A percentile compares a stretch with the other conserved stretches of the same genome.
phyloP scores from a whole-genome alignment of 495 filamentous ascomycete species.

The Penicillium flavigenum region DNA sequence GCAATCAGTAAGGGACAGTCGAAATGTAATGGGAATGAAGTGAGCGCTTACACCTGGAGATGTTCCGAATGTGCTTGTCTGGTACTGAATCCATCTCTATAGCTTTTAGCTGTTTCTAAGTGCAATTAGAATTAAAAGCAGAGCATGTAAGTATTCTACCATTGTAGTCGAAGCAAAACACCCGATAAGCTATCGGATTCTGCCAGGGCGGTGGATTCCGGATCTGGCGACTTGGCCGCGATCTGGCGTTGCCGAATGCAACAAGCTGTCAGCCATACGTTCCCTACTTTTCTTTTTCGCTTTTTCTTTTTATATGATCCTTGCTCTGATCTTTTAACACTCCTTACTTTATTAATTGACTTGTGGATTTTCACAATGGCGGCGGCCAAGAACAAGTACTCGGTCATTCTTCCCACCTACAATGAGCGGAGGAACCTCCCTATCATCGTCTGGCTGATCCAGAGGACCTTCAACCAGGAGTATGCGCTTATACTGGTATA shows the following conservation, averaged over 20 bases:
- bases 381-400: conserved; percentile 73
- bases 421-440: conserved; percentile 97
- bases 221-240: conserved; percentile 34
- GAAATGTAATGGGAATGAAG: conserved; percentile 1
- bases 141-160: not conserved
- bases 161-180: conserved; percentile 5
- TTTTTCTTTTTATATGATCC: conserved; percentile 10
- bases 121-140: not conserved
- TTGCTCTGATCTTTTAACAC: conserved; percentile 6
- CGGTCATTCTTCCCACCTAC: conserved; percentile 95
- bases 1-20: conserved; percentile 21
- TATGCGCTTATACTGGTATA: conserved; percentile 9
- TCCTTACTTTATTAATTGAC: conserved; percentile 12
- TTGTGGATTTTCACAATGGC: conserved; percentile 34
- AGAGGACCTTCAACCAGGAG: conserved; percentile 83
- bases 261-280: conserved; percentile 32
- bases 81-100: conserved; percentile 29
- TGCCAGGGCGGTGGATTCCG: conserved; percentile 31
- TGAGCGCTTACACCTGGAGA: conserved; percentile 39
- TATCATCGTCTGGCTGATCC: conserved; percentile 90
- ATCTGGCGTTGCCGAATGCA: conserved; percentile 20
- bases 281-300: conserved; percentile 27
- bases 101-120: not conserved
- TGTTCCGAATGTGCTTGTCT: conserved; percentile 36
- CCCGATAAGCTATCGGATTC: conserved; percentile 31